phyloP scores from a whole-genome alignment of 768 basidiomycete genomes.

The Cantharellus anzutake region DNA sequence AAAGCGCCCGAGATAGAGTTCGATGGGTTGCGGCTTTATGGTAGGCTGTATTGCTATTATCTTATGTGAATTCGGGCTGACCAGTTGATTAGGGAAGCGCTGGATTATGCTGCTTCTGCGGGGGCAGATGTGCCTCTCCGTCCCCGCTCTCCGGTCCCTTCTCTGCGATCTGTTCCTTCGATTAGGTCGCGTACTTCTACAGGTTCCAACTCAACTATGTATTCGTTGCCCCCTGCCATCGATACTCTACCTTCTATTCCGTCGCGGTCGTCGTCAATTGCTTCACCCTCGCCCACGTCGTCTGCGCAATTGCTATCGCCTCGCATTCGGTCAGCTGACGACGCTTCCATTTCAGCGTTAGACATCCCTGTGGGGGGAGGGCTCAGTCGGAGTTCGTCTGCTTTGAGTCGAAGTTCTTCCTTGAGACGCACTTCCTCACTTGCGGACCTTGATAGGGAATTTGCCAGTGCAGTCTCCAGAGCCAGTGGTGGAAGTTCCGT shows the following conservation, averaged over 20 bases:
- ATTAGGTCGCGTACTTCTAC: conserved; percentile 24
- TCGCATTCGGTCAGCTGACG: conserved; percentile 41
- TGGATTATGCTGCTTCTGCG: conserved; percentile 35
- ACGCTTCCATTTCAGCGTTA: conserved; percentile 44
- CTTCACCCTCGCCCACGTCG: conserved; percentile 16
- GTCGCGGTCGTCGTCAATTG: conserved; percentile 13
- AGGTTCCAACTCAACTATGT: conserved; percentile 5
- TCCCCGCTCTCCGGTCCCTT: conserved; percentile 22
- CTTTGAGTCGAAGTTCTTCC: conserved; percentile 38
- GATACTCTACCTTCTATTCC: not conserved
- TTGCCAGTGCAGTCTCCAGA: conserved; percentile 11
- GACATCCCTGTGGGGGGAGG: conserved; percentile 55
- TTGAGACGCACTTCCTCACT: conserved; percentile 50
- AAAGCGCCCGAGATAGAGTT: conserved; percentile 68
- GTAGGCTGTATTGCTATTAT: conserved; percentile 24
- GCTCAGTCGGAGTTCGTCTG: conserved; percentile 34
- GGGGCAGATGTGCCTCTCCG: not conserved
- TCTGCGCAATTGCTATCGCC: conserved; percentile 1
- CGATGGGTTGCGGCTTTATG: conserved; percentile 86
- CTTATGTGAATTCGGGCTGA: conserved; percentile 1
- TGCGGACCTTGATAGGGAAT: conserved; percentile 54
- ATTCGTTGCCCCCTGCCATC: conserved; percentile 4
- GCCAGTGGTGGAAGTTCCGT: not conserved
- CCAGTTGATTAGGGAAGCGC: conserved; percentile 40
- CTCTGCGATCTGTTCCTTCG: conserved; percentile 30